Percentiles rank a stretch among this genome's conserved stretches.
Evolutionary conservation across 495 filamentous ascomycete genomes (phyloP).

Genomic region (Xylaria bambusicola): DNA sequence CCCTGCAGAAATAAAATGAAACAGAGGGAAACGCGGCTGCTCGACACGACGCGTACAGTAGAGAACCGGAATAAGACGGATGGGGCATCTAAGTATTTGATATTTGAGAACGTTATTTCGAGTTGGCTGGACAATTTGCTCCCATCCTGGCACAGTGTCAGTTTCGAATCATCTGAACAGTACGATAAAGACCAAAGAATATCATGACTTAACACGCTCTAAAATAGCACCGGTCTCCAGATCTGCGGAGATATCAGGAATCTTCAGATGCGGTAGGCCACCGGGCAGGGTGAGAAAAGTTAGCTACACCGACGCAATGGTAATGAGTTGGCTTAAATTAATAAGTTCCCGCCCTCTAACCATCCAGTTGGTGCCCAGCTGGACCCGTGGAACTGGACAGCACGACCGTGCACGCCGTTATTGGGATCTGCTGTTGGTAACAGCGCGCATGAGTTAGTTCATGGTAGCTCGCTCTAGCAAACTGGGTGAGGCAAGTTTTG

Average conservation of each 20-base stretch:
- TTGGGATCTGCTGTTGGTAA: too few species aligned
- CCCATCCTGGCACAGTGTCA: background rate
- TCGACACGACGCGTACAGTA: background rate
- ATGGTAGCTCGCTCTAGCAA: too few species aligned
- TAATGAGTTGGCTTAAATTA: background rate
- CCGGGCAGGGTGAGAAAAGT: too few species aligned
- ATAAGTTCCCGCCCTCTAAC: background rate
- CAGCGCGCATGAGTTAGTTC: too few species aligned
- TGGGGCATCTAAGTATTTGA: background rate
- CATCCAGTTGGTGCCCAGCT: background rate
- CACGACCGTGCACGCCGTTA: too few species aligned
- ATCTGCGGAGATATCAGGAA: background rate
- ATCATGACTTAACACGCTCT: too few species aligned
- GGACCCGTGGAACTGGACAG: too few species aligned
- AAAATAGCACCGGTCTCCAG: background rate
- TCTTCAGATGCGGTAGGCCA: too few species aligned
- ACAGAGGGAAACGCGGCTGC: background rate
- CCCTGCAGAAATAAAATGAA: conserved; percentile 1
- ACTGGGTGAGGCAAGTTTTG: too few species aligned
- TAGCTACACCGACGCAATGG: background rate
- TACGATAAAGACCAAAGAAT: too few species aligned
- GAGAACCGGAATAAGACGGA: background rate
- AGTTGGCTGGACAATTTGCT: background rate
- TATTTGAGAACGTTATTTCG: conserved; percentile 1
- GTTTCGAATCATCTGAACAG: background rate